These are phyloP conservation scores for Botrytis tulipae DNA, from an alignment of 2,329 filamentous ascomycete genomes.

Conservation along the genomic window DNA sequence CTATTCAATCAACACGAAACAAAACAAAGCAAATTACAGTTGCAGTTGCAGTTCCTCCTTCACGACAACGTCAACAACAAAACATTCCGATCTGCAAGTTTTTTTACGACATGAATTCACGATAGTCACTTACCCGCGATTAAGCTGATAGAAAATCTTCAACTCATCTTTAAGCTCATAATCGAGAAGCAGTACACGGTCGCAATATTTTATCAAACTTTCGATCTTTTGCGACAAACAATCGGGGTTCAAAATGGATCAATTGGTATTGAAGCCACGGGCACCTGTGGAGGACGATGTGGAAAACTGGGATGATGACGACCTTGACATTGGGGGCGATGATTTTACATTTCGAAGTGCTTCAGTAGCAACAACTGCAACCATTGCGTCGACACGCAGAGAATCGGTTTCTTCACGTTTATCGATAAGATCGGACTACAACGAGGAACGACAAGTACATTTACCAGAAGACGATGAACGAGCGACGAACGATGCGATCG, in stretches of 20 bases:
- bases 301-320: conserved; percentile 78
- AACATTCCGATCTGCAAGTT: neutral
- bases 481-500: conserved; percentile 81
- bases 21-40: neutral
- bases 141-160: conserved; percentile 23
- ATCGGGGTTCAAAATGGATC: conserved; percentile 31
- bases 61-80: neutral
- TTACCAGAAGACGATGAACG: conserved; percentile 81
- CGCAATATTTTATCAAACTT: neutral
- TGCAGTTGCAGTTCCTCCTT: neutral
- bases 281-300: conserved; percentile 52
- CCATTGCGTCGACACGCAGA: conserved; percentile 52
- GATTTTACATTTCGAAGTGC: conserved; percentile 58
- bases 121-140: conserved; percentile 29
- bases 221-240: neutral
- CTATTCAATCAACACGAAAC: neutral
- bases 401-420: conserved; percentile 64
- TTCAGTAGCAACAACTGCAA: conserved; percentile 43
- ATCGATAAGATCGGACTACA: conserved; percentile 22
- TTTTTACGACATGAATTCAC: conserved; percentile 31
- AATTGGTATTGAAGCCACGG: conserved; percentile 37
- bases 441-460: conserved; percentile 82
- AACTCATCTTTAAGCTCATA: conserved; percentile 23
- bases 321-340: conserved; percentile 68
- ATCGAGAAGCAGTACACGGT: neutral